Base-by-base conservation (phyloP, 2,329 filamentous ascomycete genomes). In the Phialophora verrucosa region DNA sequence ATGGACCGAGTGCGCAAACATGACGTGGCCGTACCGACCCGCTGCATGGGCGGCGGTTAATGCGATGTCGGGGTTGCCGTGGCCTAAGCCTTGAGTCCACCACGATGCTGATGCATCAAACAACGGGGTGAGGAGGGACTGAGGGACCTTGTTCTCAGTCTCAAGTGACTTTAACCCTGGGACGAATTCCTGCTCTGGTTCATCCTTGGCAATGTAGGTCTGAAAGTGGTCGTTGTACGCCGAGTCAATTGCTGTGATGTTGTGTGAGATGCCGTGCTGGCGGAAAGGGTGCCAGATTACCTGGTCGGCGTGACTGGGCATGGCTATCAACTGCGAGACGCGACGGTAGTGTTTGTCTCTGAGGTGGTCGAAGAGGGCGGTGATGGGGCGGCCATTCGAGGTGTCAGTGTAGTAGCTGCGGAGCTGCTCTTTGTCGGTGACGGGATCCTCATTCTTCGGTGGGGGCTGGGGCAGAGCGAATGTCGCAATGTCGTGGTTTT, bases 71-170 rank as follows among this genome's bases (percentile, higher is more conserved):
- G 91, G 86, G 71, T 91, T 93, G 5, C 88, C 90, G 70, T 96
- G 92, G 0, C 92, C 92, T 0, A 96, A 83, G 1, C 92, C 92
- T 77, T 96, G 92, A 0, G 92, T 96, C 92, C 92, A 96, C 92
- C 92, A 96, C 0, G 91, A 94, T 0, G 91, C 91, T 0, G 91
- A 95, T 2, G 90, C 92, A 72, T 96, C 92, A 63, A 95, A 93
- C 0, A 90, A 89, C 0, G 91, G 84, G 54, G 83, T 83, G 0
- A 92, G 78, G 3, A 87, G 74, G 6, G 79, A 72, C 42, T 64
- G 35, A 27, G 47, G 49, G 2, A 70, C 25, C 64, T 69, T 38
- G 27, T 71, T 47, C 20, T 69, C 49, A 5, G 53, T 8, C 27
- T 66, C 63, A 4, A 72, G 59, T 6, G 70, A 69, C 38, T 64